Percentiles rank a stretch among this genome's conserved stretches.
phyloP scores from a whole-genome alignment of 352 stramenopile genomes.

The Phytophthora nicotianae region DNA sequence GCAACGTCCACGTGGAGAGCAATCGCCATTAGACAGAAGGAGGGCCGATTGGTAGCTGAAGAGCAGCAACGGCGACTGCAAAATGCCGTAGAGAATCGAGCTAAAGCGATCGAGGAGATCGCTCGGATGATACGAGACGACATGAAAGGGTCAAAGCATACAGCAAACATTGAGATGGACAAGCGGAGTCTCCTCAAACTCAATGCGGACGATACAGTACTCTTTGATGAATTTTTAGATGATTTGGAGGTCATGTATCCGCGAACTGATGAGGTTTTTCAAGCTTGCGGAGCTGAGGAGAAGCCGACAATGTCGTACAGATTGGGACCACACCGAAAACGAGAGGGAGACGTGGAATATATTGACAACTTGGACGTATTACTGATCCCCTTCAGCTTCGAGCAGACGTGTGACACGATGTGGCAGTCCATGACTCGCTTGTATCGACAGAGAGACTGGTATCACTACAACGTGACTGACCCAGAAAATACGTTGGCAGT shows the following conservation, averaged over 20 bases:
- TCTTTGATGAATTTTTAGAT: constrained; percentile 31
- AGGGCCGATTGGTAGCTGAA: constrained; percentile 32
- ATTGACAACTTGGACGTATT: constrained; percentile 34
- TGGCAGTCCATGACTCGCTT: constrained; percentile 29
- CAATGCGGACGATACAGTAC: constrained; percentile 15
- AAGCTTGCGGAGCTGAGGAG: constrained; percentile 19
- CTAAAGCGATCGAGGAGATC: constrained; percentile 29
- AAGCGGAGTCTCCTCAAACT: constrained; percentile 7
- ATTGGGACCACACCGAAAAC: constrained; percentile 11
- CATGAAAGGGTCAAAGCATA: background rate
- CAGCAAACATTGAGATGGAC: background rate
- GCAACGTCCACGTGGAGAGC: constrained; percentile 16
- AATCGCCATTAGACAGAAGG: constrained; percentile 29
- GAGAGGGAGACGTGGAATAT: constrained; percentile 23
- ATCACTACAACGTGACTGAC: constrained; percentile 22
- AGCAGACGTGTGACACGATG: constrained; percentile 23
- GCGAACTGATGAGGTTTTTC: constrained; percentile 27
- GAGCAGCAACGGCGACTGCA: constrained; percentile 20
- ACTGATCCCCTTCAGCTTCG: constrained; percentile 16
- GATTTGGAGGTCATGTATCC: constrained; percentile 27
- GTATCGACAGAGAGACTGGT: constrained; percentile 18
- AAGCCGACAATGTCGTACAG: constrained; percentile 10
- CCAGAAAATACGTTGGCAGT: constrained; percentile 40
- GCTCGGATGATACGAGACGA: constrained; percentile 10
- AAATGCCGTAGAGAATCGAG: constrained; percentile 23